A percentile compares a stretch with the other conserved stretches of the same genome.
Evolutionary conservation across 139 green algal species (phyloP).

Genomic region (Volvox africanus): DNA sequence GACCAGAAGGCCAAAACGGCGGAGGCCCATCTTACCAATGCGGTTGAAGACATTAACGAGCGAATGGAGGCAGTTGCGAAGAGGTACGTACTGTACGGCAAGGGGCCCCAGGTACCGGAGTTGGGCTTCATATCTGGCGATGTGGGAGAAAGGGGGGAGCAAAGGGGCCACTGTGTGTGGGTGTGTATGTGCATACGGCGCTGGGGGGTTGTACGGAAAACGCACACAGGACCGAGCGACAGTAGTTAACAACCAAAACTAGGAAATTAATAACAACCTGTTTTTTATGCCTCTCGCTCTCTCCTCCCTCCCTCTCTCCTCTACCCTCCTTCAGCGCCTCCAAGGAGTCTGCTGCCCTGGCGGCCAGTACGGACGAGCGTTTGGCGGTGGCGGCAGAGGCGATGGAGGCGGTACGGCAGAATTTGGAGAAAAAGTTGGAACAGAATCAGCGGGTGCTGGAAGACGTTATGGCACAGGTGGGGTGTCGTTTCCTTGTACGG

Average conservation of each 20-base stretch:
- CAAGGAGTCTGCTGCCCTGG: neutral
- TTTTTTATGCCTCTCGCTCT: neutral
- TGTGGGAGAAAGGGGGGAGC: too few species aligned
- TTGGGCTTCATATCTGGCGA: too few species aligned
- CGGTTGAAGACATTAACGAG: conserved; percentile 38
- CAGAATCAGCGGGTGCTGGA: conserved; percentile 32
- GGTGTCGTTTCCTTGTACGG: too few species aligned
- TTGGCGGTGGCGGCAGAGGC: neutral
- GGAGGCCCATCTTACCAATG: conserved; percentile 26
- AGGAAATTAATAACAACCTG: too few species aligned
- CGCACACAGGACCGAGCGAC: too few species aligned
- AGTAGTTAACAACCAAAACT: too few species aligned
- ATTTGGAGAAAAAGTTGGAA: conserved; percentile 27
- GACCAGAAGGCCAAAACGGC: conserved; percentile 33
- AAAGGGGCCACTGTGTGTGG: too few species aligned
- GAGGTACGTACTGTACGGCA: neutral
- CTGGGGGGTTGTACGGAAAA: too few species aligned
- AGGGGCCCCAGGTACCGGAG: too few species aligned
- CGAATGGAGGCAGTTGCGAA: neutral
- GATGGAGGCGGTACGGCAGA: neutral
- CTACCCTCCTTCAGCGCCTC: conserved; percentile 6
- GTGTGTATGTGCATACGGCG: too few species aligned
- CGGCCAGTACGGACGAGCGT: neutral
- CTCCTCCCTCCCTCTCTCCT: neutral
- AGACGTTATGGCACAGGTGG: conserved; percentile 45